Base-by-base conservation (phyloP, 1,284 basidiomycete species). In the Apiotrichum montevideense region DNA sequence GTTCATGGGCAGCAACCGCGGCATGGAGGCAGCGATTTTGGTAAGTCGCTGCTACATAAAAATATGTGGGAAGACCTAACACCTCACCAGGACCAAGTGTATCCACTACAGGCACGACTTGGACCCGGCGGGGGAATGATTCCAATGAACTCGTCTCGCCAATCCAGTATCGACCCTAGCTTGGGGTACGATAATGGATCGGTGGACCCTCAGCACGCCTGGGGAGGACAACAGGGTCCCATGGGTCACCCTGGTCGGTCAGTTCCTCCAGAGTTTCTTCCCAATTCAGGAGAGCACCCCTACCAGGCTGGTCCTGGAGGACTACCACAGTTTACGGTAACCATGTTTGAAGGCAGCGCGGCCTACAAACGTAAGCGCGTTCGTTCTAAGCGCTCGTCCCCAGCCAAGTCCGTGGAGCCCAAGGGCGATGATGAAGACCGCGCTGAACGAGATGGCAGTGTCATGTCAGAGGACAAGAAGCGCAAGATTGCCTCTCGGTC, bases 1-100 rank as follows among this genome's bases (percentile, higher is more conserved):
- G 72, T 93, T 93, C 51, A 75, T 75, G 29, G 75, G 73, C 3
- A 66, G 68, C 52, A 69, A 76, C 44, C 67, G 70, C 8, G 68
- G 73, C 8, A 57, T 76, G 54, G 66, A 68, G 46, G 65, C 64
- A 4, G 64, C 69, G 10, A 57, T 66, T n/a, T 51, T 63, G 53
- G 62, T 63, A 42, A 54, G 62, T 58, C 40, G 35, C 51, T 29
- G 7, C 37, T 8, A 39, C 37, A 8, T 39, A 13, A 39, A 13
- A 7, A 7, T 13, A 7, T 39, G 37, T 39, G 37, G 8, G 8
- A 39, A 13, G 7, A 13, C 40, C 52, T 57, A 35, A 52, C 4
- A 21, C 15, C 40, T 13, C 32, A 35, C 10, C 48, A 63, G 62
- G 62, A 60, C 35, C 62, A 63, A 54, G 62, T 63, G 32, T 63